Evolutionary conservation across 2,329 filamentous ascomycete species (phyloP).

Genomic region (Diaporthe nobilis): DNA sequence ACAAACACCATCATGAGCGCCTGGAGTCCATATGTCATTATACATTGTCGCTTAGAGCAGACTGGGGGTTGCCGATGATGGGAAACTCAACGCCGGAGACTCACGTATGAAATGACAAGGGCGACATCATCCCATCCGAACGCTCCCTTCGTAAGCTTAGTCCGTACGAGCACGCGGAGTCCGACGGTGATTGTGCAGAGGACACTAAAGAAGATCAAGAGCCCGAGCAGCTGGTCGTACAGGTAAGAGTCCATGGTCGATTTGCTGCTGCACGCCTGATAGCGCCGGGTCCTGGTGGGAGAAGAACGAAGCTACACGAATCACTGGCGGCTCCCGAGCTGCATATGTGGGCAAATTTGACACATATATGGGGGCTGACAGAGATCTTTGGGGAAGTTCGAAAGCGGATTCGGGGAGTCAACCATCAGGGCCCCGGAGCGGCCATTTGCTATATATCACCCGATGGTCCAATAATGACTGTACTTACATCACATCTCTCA

Average conservation of each 20-base stretch:
- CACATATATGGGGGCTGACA: conserved; percentile 1
- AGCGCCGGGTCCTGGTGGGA: conserved; percentile 1
- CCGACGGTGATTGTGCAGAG: conserved; percentile 40
- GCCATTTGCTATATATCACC: not conserved
- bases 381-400: conserved; percentile 1
- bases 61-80: not conserved
- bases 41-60: not conserved
- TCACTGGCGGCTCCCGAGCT: not conserved
- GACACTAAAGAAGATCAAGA: conserved; percentile 37
- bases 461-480: not conserved
- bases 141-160: conserved; percentile 32
- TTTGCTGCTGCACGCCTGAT: not conserved
- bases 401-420: not conserved
- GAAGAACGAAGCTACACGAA: not conserved
- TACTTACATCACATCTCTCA: conserved; percentile 8
- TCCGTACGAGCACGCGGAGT: conserved; percentile 37
- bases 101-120: conserved; percentile 39
- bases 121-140: conserved; percentile 41
- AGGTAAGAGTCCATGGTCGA: not conserved
- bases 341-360: conserved; percentile 23
- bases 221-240: conserved; percentile 26
- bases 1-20: conserved; percentile 29
- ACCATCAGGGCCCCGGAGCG: conserved; percentile 4
- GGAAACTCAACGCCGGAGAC: not conserved
- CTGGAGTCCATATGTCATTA: conserved; percentile 9